Evolutionary conservation across 768 basidiomycete species (phyloP), one percentile per base, ranked within the genome.

Genomic region (Holtermannia corniformis): DNA sequence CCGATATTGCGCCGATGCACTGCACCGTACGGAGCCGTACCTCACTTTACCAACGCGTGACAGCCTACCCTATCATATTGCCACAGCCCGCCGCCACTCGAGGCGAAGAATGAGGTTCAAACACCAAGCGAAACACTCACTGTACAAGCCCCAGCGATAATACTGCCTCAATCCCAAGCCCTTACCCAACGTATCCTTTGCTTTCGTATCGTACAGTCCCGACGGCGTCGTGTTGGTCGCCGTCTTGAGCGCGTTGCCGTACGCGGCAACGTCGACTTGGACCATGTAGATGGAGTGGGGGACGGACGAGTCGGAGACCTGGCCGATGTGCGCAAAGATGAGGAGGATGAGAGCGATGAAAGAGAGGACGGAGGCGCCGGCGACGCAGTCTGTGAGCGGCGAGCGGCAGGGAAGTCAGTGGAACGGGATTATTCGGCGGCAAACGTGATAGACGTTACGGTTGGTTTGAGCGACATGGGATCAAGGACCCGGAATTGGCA

Each of bases 291-390:
- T 63, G 4, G 50, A 44, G 32, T 60, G 63, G 1, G 56, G 52
- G n/a, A 71, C 49, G 11, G 62, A 55, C 1, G 63, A 62, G 1
- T 61, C 37, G 21, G 43, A 52, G 54, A 72, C 54, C 52, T 72
- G 70, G 12, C 65, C 64, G 26, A 72, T 70, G 50, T 70, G 57
- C 21, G 62, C 62, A 47, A 72, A 72, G 44, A 72, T 61, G 40
- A 72, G 51, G 19, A 72, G 23, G 58, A 72, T 64, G 50, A 70
- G 51, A 11, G 68, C 54, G 41, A 72, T 58, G 48, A 60, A 57
- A 20, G 65, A 59, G 14, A 70, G 51, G 56, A 65, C 49, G 19
- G 70, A 65, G 19, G 70, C 70, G 42, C 70, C 68, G 19, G 60
- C 60, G 37, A 72, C 58, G 49, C 70, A 72, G 59, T 70, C 56